phyloP scores from a whole-genome alignment of 2,329 filamentous ascomycete genomes.

The Alternaria incomplexa region DNA sequence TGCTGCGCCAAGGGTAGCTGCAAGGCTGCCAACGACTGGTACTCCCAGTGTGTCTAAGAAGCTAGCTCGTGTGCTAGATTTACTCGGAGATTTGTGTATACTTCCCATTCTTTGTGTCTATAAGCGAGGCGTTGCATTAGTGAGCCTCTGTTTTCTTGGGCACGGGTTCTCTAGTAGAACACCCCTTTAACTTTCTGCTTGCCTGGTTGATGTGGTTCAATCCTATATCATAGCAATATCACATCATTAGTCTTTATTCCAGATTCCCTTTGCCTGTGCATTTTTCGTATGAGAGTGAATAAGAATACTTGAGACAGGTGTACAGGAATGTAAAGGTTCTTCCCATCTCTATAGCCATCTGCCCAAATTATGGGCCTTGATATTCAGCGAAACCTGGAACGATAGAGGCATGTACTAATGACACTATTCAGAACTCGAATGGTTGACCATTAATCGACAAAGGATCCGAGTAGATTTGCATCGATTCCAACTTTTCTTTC shows the following conservation, averaged over 20 bases:
- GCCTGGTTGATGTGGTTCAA: not conserved
- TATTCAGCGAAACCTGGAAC: not conserved
- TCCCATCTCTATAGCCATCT: too few relatives aligned
- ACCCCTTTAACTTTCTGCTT: not conserved
- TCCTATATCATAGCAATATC: not conserved
- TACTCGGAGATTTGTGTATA: not conserved
- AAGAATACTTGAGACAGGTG: too few relatives aligned
- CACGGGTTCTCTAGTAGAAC: not conserved
- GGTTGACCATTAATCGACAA: too few relatives aligned
- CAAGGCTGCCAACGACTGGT: conserved; percentile 23
- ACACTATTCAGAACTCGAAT: not conserved
- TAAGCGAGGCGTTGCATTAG: not conserved
- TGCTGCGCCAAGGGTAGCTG: conserved; percentile 23
- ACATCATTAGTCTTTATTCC: not conserved
- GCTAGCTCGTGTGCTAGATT: not conserved
- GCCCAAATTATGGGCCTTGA: too few relatives aligned
- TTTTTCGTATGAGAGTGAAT: not conserved
- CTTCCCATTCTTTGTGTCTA: not conserved
- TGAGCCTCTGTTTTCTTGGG: not conserved
- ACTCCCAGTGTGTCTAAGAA: conserved; percentile 21
- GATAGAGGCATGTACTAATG: not conserved
- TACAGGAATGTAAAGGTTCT: too few relatives aligned
- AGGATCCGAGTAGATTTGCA: too few relatives aligned
- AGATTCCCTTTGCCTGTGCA: not conserved
- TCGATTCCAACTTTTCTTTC: not conserved